Base-by-base conservation (phyloP, 2,329 filamentous ascomycete species). In the Lecanicillium sp. region DNA sequence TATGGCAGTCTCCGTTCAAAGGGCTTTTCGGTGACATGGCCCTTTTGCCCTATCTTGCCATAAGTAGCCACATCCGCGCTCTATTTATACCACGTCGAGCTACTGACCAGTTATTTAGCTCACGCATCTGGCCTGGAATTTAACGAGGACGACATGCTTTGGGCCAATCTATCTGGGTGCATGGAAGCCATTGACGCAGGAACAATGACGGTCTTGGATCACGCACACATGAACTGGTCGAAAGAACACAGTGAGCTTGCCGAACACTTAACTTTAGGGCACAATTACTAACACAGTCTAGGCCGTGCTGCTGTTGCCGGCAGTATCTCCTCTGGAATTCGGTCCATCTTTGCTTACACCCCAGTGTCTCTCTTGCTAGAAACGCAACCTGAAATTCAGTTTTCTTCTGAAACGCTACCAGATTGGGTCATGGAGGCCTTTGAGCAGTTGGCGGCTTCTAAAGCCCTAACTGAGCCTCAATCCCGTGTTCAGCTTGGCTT, bases 1-100 rank as follows among this genome's bases (percentile, higher is more conserved):
- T 66, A 1, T 76, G 73, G 74, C 71, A 77, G 48, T 75, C 74
- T 0, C 68, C 61, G 10, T 65, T 68, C 47, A 73, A 71, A 47
- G 75, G 72, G 0, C 47, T 78, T 2, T 67, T 45, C 1, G 66
- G 70, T 6, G 74, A 78, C 46, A 69, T 66, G 0, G 69, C 61
- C 0, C 52, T 75, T 12, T 53, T 62, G 5, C 61, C 72, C 33
- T 77, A 74, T 50, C 61, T 74, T 28, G 37, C 39, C 25, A 60
- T 29, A 17, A 34, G 32, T 19, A 20, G 20, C 10, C 20, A n/a
- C 14, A 15, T 22, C 1, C 54, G 60, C 9, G 60, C n/a, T 61
- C 22, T 6, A 6, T 11, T 25, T 25, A 11, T 11, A 25, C n/a
- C n/a, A n/a, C n/a, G 6, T 11, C 11, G 22, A n/a, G n/a, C 11